Evolutionary conservation across 495 filamentous ascomycete genomes (phyloP).

Genomic region (Lasiosphaeriaceae sp.): DNA sequence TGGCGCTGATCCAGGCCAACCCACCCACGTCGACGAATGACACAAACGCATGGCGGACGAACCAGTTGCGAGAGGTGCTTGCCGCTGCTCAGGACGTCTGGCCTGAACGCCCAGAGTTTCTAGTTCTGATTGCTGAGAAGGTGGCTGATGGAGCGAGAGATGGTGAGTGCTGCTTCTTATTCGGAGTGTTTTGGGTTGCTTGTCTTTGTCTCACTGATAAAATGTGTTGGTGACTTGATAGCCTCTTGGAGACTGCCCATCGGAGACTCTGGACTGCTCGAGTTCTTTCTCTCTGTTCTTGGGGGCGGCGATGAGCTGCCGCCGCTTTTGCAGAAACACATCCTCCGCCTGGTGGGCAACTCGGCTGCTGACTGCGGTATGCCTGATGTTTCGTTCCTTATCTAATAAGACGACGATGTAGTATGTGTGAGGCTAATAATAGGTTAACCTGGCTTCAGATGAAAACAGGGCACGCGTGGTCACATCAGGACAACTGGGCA

Average conservation of each 20-base stretch:
- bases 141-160: slow-evolving; percentile 65
- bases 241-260: slow-evolving; percentile 56
- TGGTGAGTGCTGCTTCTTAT: slow-evolving; percentile 40
- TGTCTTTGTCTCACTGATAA: neutral
- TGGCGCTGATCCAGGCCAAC: too few species aligned
- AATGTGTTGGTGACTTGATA: slow-evolving; percentile 18
- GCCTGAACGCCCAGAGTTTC: slow-evolving; percentile 27
- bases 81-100: slow-evolving; percentile 27
- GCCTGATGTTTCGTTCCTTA: too few species aligned
- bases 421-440: too few species aligned
- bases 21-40: neutral
- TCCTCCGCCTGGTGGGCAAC: slow-evolving; percentile 70
- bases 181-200: neutral
- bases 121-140: slow-evolving; percentile 53
- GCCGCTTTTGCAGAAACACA: slow-evolving; percentile 42
- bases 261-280: slow-evolving; percentile 64
- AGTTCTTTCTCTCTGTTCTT: slow-evolving; percentile 59
- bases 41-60: slow-evolving; percentile 12
- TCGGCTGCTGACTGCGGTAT: slow-evolving; percentile 76
- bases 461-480: slow-evolving; percentile 68
- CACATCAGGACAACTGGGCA: slow-evolving; percentile 51
- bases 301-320: slow-evolving; percentile 29
- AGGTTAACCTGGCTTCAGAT: slow-evolving; percentile 48
- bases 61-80: slow-evolving; percentile 26
- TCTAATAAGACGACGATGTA: too few species aligned